Evolutionary conservation across 1,139 yeast genomes (phyloP).

Genomic region (Blastobotrys petasosporus): DNA sequence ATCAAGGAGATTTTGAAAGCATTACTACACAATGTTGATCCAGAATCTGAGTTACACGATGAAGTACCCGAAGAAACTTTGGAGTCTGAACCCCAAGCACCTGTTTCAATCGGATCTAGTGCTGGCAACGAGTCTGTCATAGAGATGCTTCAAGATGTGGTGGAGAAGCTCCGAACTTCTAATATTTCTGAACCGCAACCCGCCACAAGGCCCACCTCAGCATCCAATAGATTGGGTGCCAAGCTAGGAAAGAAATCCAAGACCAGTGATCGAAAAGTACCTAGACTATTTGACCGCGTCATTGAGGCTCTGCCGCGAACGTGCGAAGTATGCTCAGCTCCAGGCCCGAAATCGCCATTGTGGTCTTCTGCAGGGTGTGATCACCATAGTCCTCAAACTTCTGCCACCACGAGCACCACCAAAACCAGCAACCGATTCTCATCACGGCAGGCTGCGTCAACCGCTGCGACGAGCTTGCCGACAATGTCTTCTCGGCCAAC

Average conservation of each 20-base stretch:
- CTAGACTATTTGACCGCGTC: conserved; percentile 13
- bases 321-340: conserved; percentile 10
- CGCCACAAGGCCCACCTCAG: not conserved
- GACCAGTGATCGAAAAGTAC: not conserved
- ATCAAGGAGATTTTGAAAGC: not conserved
- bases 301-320: conserved; percentile 10
- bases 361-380: not conserved
- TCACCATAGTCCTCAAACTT: not conserved
- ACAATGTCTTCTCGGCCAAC: not conserved
- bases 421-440: not conserved
- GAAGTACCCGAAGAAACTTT: not conserved
- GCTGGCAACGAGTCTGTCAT: conserved; percentile 7
- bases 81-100: too few species aligned
- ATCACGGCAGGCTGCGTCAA: not conserved
- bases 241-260: conserved; percentile 1
- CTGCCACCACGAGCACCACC: not conserved
- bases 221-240: not conserved
- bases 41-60: not conserved
- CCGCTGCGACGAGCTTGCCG: not conserved
- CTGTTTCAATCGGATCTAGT: not conserved
- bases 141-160: conserved; percentile 9
- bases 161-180: conserved; percentile 7
- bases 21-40: not conserved
- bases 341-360: not conserved
- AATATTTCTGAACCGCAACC: not conserved